Evolutionary conservation across 129 eudicot species (phyloP).

Genomic region (Gnaphalium uliginosum): DNA sequence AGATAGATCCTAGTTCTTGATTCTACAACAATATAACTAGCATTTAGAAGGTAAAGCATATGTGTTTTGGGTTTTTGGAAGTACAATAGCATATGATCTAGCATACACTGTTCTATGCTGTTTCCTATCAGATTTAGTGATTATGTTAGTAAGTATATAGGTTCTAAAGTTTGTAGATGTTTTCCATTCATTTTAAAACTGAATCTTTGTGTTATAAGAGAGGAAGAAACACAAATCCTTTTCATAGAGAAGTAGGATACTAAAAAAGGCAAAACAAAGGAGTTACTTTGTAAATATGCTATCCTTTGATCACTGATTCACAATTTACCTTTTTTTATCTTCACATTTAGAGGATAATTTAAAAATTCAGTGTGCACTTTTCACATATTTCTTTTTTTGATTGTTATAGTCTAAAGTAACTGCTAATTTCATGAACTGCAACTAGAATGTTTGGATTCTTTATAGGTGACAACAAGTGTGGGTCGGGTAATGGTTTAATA

Average conservation of each 20-base stretch:
- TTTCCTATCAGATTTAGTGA: not conserved
- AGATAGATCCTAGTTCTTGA: not conserved
- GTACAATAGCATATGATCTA: not conserved
- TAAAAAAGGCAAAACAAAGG: not conserved
- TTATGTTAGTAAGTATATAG: not conserved
- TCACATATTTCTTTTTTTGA: not conserved
- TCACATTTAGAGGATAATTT: not conserved
- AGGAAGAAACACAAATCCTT: not conserved
- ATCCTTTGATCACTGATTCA: not conserved
- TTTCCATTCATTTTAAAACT: not conserved
- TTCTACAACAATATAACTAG: not conserved
- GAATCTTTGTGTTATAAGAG: not conserved
- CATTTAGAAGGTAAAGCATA: not conserved
- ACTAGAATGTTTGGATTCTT: not conserved
- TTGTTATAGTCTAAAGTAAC: not conserved
- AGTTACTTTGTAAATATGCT: not conserved
- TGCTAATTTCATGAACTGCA: not conserved
- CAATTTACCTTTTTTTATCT: not conserved
- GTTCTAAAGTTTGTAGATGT: not conserved
- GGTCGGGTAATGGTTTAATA: not conserved
- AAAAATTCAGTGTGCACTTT: not conserved
- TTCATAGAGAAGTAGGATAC: not conserved
- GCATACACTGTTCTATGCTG: not conserved
- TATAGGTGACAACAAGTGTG: not conserved
- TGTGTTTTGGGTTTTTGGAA: too few species aligned